phyloP scores from a whole-genome alignment of 306 rosid species.

The Cucumis melo region DNA sequence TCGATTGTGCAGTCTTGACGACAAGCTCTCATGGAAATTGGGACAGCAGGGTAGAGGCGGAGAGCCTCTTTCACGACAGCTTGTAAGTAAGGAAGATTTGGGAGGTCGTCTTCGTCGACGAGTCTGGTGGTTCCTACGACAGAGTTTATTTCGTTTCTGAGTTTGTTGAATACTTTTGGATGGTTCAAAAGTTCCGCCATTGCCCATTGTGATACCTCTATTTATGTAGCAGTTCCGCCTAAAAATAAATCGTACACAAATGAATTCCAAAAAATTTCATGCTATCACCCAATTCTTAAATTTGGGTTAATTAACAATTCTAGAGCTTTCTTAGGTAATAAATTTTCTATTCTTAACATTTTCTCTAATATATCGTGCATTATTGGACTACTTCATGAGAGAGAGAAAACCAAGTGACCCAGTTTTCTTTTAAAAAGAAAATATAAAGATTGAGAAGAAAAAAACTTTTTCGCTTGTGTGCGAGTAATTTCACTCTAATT shows the following conservation, averaged over 20 bases:
- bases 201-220: background rate
- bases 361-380: no score
- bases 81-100: background rate
- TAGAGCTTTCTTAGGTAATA: no score
- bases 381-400: no score
- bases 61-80: background rate
- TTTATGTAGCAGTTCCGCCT: background rate
- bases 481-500: no score
- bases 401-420: no score
- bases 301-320: no score
- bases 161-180: background rate
- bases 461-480: no score
- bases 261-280: no score
- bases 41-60: background rate
- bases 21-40: background rate
- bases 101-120: background rate
- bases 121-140: background rate
- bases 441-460: no score
- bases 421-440: no score
- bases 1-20: background rate
- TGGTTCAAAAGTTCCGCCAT: background rate
- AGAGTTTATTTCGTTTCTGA: background rate
- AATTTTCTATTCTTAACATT: no score
- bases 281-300: no score
- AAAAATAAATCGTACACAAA: background rate